Base-by-base conservation (phyloP, 805 yeast genomes). In the Yarrowia sp. region DNA sequence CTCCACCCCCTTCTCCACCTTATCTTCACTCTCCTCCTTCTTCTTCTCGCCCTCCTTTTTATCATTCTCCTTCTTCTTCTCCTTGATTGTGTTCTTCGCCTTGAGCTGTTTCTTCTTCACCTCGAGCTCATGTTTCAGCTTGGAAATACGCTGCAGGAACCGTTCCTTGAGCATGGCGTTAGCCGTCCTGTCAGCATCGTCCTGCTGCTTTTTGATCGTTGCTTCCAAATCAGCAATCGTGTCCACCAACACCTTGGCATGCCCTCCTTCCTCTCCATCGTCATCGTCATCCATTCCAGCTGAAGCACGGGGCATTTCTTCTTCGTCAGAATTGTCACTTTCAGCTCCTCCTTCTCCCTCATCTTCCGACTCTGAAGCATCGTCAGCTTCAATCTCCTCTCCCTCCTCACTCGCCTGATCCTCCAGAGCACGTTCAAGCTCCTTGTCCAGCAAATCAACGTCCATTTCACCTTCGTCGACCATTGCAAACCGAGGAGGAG, bases 141-240 rank as follows among this genome's bases (percentile, higher is more conserved):
- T 88, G 69, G 84, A 85, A 65, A 91, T 90, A 65, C 89, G 92
- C 72, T 90, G 95, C 73, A 88, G 83, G 76, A 93, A 90, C 79
- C 98, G 88, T 77, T 89, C 90, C 75, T 89, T 87, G 86, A 95
- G 84, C 79, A 94, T 89, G 73, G 94, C 93, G 75, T 92, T 92
- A 3, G 87, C 82, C 16, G 93, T 92, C 72, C 88, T 87, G 22
- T 83, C 86, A 61, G 91, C 85, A 73, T 90, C 92, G 56, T 83
- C 82, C 76, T 86, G 86, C 74, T 94, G 93, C 73, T 88, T 89
- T 68, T 84, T 86, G 65, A 95, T 89, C 0, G 94, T 92, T 15
- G 83, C 74, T 75, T 90, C 92, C 70, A 95, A 82, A 75, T 95
- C 99, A 8, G 83, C 79, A 69, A 95, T 88, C 77, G 93, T 98